These are phyloP conservation scores for Kluyveromyces sp. DNA, from an alignment of 1,139 yeast species.

Conservation along the genomic window DNA sequence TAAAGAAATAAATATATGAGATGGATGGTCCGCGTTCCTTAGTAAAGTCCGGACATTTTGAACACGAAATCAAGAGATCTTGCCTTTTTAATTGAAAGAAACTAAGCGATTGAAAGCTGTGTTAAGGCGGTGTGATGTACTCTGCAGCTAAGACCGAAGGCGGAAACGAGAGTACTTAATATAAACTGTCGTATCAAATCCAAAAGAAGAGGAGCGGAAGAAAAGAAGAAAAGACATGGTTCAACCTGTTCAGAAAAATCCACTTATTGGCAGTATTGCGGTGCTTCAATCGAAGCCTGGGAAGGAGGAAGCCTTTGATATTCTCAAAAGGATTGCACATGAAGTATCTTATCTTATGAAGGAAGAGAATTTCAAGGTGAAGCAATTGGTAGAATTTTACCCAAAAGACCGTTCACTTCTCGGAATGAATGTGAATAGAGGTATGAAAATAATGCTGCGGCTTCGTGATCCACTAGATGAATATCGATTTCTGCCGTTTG, in stretches of 20 bases:
- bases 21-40: too few relatives aligned
- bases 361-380: conserved; percentile 57
- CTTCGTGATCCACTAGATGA: conserved; percentile 55
- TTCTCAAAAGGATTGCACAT: conserved; percentile 55
- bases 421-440: conserved; percentile 84
- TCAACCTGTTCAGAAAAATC: conserved; percentile 15
- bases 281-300: conserved; percentile 48
- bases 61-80: too few relatives aligned
- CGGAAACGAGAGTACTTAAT: too few relatives aligned
- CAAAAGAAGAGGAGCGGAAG: neutral
- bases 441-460: conserved; percentile 65
- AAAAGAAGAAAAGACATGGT: conserved; percentile 3
- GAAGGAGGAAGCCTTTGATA: conserved; percentile 47
- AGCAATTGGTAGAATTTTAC: conserved; percentile 68
- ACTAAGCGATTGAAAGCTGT: too few relatives aligned
- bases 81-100: too few relatives aligned
- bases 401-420: conserved; percentile 63
- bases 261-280: conserved; percentile 37
- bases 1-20: too few relatives aligned
- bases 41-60: too few relatives aligned
- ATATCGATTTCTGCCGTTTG: conserved; percentile 53
- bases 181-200: neutral
- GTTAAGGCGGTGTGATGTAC: too few relatives aligned
- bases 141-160: too few relatives aligned
- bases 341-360: conserved; percentile 70